These are phyloP conservation scores for Wakefieldia striispora DNA, from an alignment of 768 basidiomycete genomes.

Conservation along the genomic window DNA sequence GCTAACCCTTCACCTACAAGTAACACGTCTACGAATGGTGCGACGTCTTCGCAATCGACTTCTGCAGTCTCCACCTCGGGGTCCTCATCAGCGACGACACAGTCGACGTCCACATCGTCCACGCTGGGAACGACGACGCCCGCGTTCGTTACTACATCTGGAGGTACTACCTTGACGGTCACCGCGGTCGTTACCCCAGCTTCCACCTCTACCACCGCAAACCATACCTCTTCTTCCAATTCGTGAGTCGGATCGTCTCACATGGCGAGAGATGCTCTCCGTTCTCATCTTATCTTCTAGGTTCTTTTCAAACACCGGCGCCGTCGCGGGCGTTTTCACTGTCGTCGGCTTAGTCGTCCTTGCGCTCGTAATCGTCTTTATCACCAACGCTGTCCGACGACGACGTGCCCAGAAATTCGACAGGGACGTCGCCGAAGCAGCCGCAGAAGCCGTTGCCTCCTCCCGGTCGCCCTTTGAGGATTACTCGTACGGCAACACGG, in stretches of 20 bases:
- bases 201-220: not conserved
- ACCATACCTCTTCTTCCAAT: slow-evolving; percentile 6
- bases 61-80: not conserved
- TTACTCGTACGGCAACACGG: slow-evolving; percentile 29
- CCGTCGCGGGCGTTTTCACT: slow-evolving; percentile 69
- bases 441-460: slow-evolving; percentile 57
- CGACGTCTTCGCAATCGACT: slow-evolving; percentile 1
- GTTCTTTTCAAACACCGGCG: slow-evolving; percentile 71
- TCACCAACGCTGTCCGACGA: slow-evolving; percentile 56
- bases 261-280: not conserved
- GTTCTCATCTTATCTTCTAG: slow-evolving; percentile 28
- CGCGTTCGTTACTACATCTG: slow-evolving; percentile 9
- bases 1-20: slow-evolving; percentile 3
- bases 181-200: slow-evolving; percentile 3
- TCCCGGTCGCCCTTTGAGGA: slow-evolving; percentile 54
- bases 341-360: slow-evolving; percentile 64
- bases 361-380: slow-evolving; percentile 46
- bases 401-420: slow-evolving; percentile 66
- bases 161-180: slow-evolving; percentile 1
- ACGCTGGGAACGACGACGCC: not conserved
- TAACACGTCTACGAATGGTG: not conserved
- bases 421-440: slow-evolving; percentile 70
- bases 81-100: not conserved
- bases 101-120: not conserved
- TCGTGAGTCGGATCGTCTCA: slow-evolving; percentile 21